phyloP scores from a whole-genome alignment of 441 rosid species.

The Pelargonium citronellum region DNA sequence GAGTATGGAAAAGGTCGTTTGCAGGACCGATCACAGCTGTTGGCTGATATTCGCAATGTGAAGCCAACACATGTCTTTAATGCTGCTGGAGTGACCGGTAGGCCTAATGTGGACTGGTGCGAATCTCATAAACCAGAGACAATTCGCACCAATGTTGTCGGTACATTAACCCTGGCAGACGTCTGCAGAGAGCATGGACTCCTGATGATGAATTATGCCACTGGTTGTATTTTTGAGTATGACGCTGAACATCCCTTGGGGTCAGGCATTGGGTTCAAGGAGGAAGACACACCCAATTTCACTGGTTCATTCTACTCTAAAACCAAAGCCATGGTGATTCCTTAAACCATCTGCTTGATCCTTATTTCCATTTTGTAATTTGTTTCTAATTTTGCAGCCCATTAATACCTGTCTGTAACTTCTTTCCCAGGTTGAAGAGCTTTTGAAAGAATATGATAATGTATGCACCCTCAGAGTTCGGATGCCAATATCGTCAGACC shows the following conservation, averaged over 20 bases:
- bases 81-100: conserved; percentile 19
- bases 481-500: conserved; percentile 19
- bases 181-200: conserved; percentile 19
- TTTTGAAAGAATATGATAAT: conserved; percentile 16
- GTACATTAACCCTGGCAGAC: conserved; percentile 16
- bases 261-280: conserved; percentile 16
- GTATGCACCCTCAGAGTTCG: conserved; percentile 19
- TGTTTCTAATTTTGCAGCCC: background rate
- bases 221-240: conserved; percentile 22
- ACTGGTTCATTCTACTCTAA: conserved; percentile 20
- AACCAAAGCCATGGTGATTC: conserved; percentile 19
- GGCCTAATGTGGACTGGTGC: conserved; percentile 19
- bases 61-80: conserved; percentile 21
- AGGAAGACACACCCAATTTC: conserved; percentile 19
- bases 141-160: conserved; percentile 15
- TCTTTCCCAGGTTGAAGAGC: conserved; percentile 16
- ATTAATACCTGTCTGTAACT: background rate
- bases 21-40: conserved; percentile 8
- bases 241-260: conserved; percentile 15
- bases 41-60: conserved; percentile 17
- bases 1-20: conserved; percentile 16
- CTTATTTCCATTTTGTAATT: background rate
- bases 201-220: conserved; percentile 16
- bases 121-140: conserved; percentile 18
- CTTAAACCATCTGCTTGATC: background rate